phyloP scores from a whole-genome alignment of 345 rosid species.

The Viola odorata region DNA sequence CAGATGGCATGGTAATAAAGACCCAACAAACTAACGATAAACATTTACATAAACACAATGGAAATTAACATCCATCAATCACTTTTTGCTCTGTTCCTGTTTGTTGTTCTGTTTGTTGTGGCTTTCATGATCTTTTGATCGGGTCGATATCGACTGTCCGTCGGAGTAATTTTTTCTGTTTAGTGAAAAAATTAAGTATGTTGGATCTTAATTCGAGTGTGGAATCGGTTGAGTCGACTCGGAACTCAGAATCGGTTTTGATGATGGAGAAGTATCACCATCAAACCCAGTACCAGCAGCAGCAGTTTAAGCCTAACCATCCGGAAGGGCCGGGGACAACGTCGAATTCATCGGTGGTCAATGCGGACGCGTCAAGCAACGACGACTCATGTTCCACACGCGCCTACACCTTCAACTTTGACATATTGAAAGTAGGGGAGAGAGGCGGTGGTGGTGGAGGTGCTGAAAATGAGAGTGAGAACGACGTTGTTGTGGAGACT shows the following conservation, averaged over 20 bases:
- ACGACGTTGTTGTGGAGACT: conserved; percentile 32
- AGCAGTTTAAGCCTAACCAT: neutral
- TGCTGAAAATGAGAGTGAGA: conserved; percentile 3
- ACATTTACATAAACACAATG: too few relatives aligned
- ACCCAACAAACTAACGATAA: too few relatives aligned
- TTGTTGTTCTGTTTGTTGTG: neutral
- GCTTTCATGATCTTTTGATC: neutral
- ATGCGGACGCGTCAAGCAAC: conserved; percentile 58
- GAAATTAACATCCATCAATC: too few relatives aligned
- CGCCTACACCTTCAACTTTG: conserved; percentile 53
- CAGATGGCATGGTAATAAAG: too few relatives aligned
- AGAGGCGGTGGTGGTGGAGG: conserved; percentile 3
- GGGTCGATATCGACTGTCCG: neutral
- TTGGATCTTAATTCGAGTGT: conserved; percentile 81
- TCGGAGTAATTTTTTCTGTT: neutral
- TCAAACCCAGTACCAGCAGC: neutral
- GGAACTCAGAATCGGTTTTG: conserved; percentile 26
- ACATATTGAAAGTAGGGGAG: conserved; percentile 52
- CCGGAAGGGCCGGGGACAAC: conserved; percentile 46
- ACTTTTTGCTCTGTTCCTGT: conserved; percentile 5
- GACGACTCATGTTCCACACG: conserved; percentile 71
- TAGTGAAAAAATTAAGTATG: conserved; percentile 28
- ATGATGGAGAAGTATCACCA: conserved; percentile 26
- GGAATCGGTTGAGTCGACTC: conserved; percentile 55
- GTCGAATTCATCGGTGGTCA: conserved; percentile 77